Evolutionary conservation across 139 green algal genomes (phyloP), one percentile per base, ranked within the genome.

Genomic region (Volvox africanus): DNA sequence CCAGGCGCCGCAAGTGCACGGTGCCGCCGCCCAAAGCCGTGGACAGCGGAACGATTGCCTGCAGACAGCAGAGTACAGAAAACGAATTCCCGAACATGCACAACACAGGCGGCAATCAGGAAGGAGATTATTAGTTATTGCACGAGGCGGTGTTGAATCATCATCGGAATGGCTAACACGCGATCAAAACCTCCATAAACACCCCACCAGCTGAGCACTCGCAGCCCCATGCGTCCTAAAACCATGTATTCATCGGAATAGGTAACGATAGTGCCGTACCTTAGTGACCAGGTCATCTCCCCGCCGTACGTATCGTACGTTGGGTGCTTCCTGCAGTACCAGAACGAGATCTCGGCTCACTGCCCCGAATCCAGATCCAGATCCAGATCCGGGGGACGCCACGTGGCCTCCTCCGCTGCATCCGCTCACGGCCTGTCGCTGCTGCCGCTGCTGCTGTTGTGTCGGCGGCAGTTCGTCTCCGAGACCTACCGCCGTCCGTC

Each of bases 201-300:
- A 14, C 44, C 9, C 44, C 44, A 14, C 9, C 44, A 55, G 44
- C 44, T 55, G 44, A 55, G 44, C 44, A 55, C 44, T 55, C 44
- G 44, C 44, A 55, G 9, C 44, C 44, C 44, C 5, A 55, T 55
- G 9, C 9, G 44, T 55, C 5, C 5, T 55, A 55, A 55, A 55
- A 55, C 44, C 44, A 55, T 55, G 44, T 9, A 55, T n/a, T n/a
- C n/a, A n/a, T 55, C 9, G 44, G 44, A 9, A 55, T 55, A 55
- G 5, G 44, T 55, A 55, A 55, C 44, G 9, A 55, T 55, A 14
- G 44, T 16, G 71, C 22, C 69, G 12, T 67, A 71, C 85, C 85
- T 82, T 89, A 22, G 87, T 91, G 21, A 91, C 33, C 32, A 91
- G 76, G 61, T 91, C 87, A 62, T 91, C 76, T 0, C 76, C 87